Percentiles rank a stretch among this genome's conserved stretches.
These are phyloP conservation scores for Gilbertella persicaria DNA, from an alignment of 371 early-diverging fungal genomes.

Conservation along the genomic window DNA sequence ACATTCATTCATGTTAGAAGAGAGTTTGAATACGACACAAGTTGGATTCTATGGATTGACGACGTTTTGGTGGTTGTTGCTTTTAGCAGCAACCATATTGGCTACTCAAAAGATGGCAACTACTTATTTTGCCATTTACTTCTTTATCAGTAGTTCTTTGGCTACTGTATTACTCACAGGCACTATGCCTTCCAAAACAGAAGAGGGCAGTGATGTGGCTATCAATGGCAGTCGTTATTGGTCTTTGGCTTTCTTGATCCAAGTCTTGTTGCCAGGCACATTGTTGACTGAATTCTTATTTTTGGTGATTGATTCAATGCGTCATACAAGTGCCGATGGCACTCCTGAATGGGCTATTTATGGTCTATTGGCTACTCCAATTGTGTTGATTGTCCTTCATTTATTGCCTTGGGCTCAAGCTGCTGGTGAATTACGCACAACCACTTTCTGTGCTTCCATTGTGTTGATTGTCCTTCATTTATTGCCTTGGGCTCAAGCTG, in stretches of 20 bases:
- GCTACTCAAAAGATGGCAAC: conserved; percentile 31
- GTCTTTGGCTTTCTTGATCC: conserved; percentile 38
- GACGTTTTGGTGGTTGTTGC: conserved; percentile 46
- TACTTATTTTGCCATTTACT: conserved; percentile 42
- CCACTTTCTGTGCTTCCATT: conserved; percentile 4
- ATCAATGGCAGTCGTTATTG: conserved; percentile 12
- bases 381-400: conserved; percentile 23
- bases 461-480: conserved; percentile 25
- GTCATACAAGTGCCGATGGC: conserved; percentile 56
- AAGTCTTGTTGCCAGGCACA: conserved; percentile 34
- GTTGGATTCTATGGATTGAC: conserved; percentile 35
- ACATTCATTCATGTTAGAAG: background rate
- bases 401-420: conserved; percentile 38
- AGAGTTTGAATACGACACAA: conserved; percentile 5
- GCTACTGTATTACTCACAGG: conserved; percentile 24
- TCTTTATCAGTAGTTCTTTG: conserved; percentile 38
- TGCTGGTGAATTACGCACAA: conserved; percentile 20
- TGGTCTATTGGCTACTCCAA: conserved; percentile 26
- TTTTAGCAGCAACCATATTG: conserved; percentile 33
- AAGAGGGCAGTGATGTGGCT: background rate
- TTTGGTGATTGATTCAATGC: conserved; percentile 47
- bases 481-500: conserved; percentile 37
- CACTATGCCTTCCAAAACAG: conserved; percentile 4
- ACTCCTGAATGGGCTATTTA: conserved; percentile 49
- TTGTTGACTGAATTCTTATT: conserved; percentile 45